Evolutionary conservation across 2,329 filamentous ascomycete species (phyloP), one percentile per base, ranked within the genome.

Genomic region (Pseudogymnoascus sp.): DNA sequence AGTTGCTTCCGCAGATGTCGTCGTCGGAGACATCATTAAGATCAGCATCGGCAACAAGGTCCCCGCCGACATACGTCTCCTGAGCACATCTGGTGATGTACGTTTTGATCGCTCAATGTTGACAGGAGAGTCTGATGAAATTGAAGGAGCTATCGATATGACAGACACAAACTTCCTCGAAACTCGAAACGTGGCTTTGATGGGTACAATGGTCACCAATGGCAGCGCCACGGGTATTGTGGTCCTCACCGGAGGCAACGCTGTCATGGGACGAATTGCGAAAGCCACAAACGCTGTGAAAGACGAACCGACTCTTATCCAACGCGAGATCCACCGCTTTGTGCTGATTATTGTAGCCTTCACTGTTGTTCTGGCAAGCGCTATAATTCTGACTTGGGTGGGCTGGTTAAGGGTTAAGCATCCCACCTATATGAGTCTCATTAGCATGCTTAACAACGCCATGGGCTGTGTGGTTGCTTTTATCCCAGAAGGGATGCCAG

Each of bases 171-270:
- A 89, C 76, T 92, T 52, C 93, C 49, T 94, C 97, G 68, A 91
- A 96, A 78, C 94, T 99, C 78, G 95, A 99, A 99, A 99, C 76
- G 97, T 96, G 84, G 83, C 99, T 64, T 99, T 99, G 78, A 99
- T 94, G 1, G 95, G 95, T 70, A 99, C 94, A 5, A 97, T 94
- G 2, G 92, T 99, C n/a, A 93, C 97, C 16, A 96, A 90, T 67
- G 94, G 94, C 65, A 91, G 93, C 74, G 94, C 94, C 58, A 92
- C 85, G 69, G 94, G 94, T 52, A 79, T 97, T 61, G 94, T 99
- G 25, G 92, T 92, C 66, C 77, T 96, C 72, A 99, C 94, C 16
- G 95, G 95, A 68, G 45, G 45, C 8, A 30, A 30, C 4, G n/a
- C 25, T 33, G 86, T 90, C 73, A 86, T 91, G 60, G 88, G 88